phyloP scores from a whole-genome alignment of 139 green algal genomes.

The Chlamydomonas applanata region DNA sequence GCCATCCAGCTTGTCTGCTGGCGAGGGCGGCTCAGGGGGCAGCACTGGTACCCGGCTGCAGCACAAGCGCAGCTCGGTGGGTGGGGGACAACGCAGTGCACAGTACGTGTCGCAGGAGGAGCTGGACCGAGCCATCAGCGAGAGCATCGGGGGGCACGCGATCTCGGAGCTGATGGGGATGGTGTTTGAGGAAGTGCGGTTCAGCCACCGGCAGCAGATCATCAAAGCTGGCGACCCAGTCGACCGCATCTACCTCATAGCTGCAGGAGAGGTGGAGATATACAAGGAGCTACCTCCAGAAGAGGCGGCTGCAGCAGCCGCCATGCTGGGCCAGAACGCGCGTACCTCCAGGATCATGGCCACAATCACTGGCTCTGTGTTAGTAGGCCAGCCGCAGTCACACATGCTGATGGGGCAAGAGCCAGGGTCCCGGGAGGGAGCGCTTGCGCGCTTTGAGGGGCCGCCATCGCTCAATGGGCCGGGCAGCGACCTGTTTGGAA shows the following conservation, averaged over 20 bases:
- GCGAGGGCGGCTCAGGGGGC: background rate
- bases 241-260: slow-evolving; percentile 36
- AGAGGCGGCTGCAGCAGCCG: background rate
- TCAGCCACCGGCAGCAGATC: slow-evolving; percentile 15
- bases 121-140: too few species aligned
- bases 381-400: too few species aligned
- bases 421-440: too few species aligned
- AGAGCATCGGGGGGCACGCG: too few species aligned
- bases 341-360: too few species aligned
- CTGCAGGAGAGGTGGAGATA: slow-evolving; percentile 31
- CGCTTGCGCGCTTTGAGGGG: too few species aligned
- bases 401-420: too few species aligned
- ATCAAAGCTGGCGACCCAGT: slow-evolving; percentile 26
- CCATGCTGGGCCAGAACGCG: too few species aligned
- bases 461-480: too few species aligned
- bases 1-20: too few species aligned
- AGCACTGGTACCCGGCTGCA: background rate
- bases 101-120: background rate
- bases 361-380: too few species aligned
- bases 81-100: background rate
- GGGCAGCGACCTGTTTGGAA: too few species aligned
- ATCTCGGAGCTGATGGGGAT: background rate
- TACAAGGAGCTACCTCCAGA: slow-evolving; percentile 27
- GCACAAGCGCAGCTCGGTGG: background rate
- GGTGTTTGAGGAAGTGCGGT: slow-evolving; percentile 10